phyloP scores from a whole-genome alignment of 768 basidiomycete species.

The Fomitopsis serialis region DNA sequence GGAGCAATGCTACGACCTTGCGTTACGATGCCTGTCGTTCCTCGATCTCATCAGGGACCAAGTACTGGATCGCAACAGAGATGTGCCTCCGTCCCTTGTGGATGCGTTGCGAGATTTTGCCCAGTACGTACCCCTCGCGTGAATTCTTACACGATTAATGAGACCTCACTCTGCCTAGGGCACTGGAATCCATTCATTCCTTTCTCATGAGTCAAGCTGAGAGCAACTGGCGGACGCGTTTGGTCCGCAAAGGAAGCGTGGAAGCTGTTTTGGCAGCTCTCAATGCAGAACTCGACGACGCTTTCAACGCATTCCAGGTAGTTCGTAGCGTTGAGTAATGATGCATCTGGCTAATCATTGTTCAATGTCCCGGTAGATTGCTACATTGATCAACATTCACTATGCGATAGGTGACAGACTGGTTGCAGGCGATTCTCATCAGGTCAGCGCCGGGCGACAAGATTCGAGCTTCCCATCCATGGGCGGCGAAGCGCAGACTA shows the following conservation, averaged over 20 bases:
- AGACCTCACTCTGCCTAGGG: slow-evolving; percentile 20
- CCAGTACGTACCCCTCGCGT: slow-evolving; percentile 20
- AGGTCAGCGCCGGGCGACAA: background rate
- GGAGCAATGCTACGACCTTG: slow-evolving; percentile 33
- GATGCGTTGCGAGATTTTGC: slow-evolving; percentile 38
- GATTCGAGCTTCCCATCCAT: background rate
- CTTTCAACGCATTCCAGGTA: slow-evolving; percentile 44
- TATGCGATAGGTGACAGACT: slow-evolving; percentile 29
- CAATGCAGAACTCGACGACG: slow-evolving; percentile 35
- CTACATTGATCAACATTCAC: slow-evolving; percentile 43
- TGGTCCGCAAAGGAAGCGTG: slow-evolving; percentile 35
- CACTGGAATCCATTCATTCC: slow-evolving; percentile 30
- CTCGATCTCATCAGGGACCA: slow-evolving; percentile 39
- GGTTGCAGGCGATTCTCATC: background rate
- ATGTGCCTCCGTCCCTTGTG: slow-evolving; percentile 34
- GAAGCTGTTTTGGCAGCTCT: slow-evolving; percentile 33
- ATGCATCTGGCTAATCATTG: background rate
- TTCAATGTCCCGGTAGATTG: slow-evolving; percentile 26
- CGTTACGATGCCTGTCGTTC: slow-evolving; percentile 36
- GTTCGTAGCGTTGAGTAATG: background rate
- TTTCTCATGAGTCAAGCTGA: slow-evolving; percentile 36
- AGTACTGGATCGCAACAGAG: slow-evolving; percentile 38
- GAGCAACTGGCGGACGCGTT: slow-evolving; percentile 35
- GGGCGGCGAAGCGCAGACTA: too few species aligned
- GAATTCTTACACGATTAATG: background rate